A percentile compares a stretch with the other conserved stretches of the same genome.
These are phyloP conservation scores for Coelastrella sp. DNA, from an alignment of 139 green algal genomes.

Conservation along the genomic window DNA sequence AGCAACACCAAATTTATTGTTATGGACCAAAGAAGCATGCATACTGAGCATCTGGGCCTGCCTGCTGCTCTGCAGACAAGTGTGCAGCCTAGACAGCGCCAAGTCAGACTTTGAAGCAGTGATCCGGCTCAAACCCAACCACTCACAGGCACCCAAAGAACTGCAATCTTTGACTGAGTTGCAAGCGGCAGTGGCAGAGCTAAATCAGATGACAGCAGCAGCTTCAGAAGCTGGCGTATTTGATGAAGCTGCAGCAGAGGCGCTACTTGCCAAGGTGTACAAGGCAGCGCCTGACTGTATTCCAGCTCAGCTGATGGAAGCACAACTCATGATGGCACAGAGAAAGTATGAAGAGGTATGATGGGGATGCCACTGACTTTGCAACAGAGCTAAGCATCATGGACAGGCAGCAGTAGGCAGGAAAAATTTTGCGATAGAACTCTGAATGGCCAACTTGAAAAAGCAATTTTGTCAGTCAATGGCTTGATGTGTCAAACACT, in stretches of 20 bases:
- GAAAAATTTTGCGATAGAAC: background rate
- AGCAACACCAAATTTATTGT: background rate
- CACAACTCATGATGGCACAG: slow-evolving; percentile 51
- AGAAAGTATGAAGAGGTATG: slow-evolving; percentile 63
- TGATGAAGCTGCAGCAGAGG: background rate
- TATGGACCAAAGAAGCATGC: background rate
- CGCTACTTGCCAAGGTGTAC: slow-evolving; percentile 51
- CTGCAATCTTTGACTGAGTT: slow-evolving; percentile 34
- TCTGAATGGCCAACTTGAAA: background rate
- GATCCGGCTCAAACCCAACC: slow-evolving; percentile 57
- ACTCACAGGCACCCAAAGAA: slow-evolving; percentile 64
- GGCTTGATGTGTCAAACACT: too few species aligned
- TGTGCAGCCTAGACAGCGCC: slow-evolving; percentile 54
- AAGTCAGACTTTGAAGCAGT: slow-evolving; percentile 67
- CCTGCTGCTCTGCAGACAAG: slow-evolving; percentile 11
- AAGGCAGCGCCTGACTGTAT: slow-evolving; percentile 62
- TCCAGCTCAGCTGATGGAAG: slow-evolving; percentile 66
- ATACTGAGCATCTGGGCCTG: background rate
- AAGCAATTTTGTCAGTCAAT: background rate
- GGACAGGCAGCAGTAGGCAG: background rate
- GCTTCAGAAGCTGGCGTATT: background rate
- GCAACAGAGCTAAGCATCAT: background rate
- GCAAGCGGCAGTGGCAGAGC: background rate
- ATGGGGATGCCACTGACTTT: background rate
- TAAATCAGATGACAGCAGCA: slow-evolving; percentile 1